These are phyloP conservation scores for Trifolium repens DNA, from an alignment of 306 rosid species.

Conservation along the genomic window DNA sequence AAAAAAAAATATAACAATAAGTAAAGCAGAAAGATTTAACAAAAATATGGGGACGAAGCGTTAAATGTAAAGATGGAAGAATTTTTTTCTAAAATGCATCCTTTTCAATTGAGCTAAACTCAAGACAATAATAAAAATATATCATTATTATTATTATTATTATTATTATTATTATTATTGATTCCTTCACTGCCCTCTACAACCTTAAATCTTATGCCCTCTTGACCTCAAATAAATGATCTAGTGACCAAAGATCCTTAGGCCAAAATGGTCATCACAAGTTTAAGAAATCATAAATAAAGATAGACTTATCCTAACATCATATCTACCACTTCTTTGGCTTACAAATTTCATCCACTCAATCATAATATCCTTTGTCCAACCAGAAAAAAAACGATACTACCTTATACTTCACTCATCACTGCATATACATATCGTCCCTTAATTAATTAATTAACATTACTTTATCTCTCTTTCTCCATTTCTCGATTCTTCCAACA, in stretches of 20 bases:
- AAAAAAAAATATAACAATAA: no score
- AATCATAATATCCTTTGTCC: slow-evolving; percentile 56
- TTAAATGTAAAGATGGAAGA: no score
- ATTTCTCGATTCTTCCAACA: slow-evolving; percentile 8
- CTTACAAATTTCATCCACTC: slow-evolving; percentile 83
- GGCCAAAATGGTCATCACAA: slow-evolving; percentile 24
- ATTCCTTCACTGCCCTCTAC: not conserved
- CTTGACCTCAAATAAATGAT: not conserved
- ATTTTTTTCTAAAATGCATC: no score
- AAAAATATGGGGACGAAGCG: no score
- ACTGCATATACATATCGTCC: slow-evolving; percentile 37
- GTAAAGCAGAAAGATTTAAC: no score
- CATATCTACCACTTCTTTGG: slow-evolving; percentile 61
- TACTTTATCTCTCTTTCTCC: slow-evolving; percentile 6
- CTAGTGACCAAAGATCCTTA: not conserved
- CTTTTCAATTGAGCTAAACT: no score
- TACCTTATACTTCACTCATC: no score
- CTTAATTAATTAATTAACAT: slow-evolving; percentile 34
- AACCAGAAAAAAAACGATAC: slow-evolving; percentile 37
- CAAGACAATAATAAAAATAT: no score
- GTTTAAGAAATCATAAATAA: not conserved
- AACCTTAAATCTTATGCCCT: not conserved
- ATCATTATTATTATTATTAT: no score
- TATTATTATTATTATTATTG: no score
- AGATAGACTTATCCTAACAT: slow-evolving; percentile 25